These are phyloP conservation scores for Cryphonectria naterciae DNA, from an alignment of 2,329 filamentous ascomycete genomes.

Conservation along the genomic window DNA sequence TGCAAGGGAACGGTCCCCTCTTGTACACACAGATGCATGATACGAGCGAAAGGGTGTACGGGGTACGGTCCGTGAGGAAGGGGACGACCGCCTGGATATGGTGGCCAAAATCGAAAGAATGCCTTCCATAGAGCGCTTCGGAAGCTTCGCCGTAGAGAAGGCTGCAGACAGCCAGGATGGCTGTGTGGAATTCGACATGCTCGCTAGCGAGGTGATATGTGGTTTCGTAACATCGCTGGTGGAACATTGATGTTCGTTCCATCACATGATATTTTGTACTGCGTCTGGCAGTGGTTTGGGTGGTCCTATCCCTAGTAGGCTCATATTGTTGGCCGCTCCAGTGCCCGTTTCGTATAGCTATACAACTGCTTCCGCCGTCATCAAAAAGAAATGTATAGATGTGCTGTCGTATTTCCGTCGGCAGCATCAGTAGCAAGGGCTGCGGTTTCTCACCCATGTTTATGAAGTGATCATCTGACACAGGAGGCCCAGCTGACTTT, in stretches of 20 bases:
- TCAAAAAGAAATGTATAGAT: constrained; percentile 51
- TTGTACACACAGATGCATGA: constrained; percentile 58
- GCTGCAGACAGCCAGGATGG: constrained; percentile 51
- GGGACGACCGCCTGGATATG: constrained; percentile 64
- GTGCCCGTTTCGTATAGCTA: constrained; percentile 46
- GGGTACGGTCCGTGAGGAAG: constrained; percentile 59
- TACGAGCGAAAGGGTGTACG: constrained; percentile 50
- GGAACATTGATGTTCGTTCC: constrained; percentile 40
- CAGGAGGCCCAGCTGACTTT: background rate
- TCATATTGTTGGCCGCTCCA: constrained; percentile 25
- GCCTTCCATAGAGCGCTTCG: constrained; percentile 57
- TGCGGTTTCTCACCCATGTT: background rate
- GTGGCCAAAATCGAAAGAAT: constrained; percentile 62
- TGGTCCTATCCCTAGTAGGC: background rate
- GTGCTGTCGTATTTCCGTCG: constrained; percentile 48
- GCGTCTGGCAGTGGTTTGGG: background rate
- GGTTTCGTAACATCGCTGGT: constrained; percentile 51
- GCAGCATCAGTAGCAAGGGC: constrained; percentile 33
- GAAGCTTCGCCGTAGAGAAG: constrained; percentile 60
- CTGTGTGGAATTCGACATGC: constrained; percentile 44
- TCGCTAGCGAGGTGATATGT: constrained; percentile 58
- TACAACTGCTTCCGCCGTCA: constrained; percentile 42
- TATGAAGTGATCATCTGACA: background rate
- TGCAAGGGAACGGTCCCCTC: constrained; percentile 54
- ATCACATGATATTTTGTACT: constrained; percentile 44